phyloP scores from a whole-genome alignment of 768 basidiomycete genomes.

The Artomyces pyxidatus region DNA sequence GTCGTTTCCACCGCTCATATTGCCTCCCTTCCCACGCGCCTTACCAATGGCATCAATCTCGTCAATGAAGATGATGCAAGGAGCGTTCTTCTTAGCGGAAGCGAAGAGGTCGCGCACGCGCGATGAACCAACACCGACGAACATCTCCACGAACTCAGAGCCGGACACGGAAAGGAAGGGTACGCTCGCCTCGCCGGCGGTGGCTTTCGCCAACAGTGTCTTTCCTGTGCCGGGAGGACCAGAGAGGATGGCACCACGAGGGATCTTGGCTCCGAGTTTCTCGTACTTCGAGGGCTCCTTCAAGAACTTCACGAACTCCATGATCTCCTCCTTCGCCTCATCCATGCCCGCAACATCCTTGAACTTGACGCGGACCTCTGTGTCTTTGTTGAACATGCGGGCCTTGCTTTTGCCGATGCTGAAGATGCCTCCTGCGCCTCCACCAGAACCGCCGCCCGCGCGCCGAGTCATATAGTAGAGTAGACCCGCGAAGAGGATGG shows the following conservation, averaged over 20 bases:
- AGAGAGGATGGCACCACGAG: conserved; percentile 89
- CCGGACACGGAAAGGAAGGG: conserved; percentile 98
- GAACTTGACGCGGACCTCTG: conserved; percentile 88
- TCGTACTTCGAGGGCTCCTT: conserved; percentile 94
- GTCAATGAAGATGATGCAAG: conserved; percentile 98
- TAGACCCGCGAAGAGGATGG: conserved; percentile 82
- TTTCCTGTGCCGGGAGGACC: conserved; percentile 98
- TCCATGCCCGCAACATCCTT: conserved; percentile 99
- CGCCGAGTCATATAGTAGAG: conserved; percentile 81
- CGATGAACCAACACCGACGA: conserved; percentile 97
- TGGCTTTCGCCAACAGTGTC: conserved; percentile 95
- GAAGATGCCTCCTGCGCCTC: conserved; percentile 85
- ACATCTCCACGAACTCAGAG: conserved; percentile 99
- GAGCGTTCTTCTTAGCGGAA: conserved; percentile 94
- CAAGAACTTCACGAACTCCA: conserved; percentile 99
- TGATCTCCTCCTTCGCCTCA: conserved; percentile 99
- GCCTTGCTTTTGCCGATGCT: conserved; percentile 94
- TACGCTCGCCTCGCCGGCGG: conserved; percentile 94
- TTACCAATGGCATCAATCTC: conserved; percentile 99
- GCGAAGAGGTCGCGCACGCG: conserved; percentile 97
- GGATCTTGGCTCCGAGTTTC: conserved; percentile 95
- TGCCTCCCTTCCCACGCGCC: conserved; percentile 68
- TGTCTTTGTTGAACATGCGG: conserved; percentile 95
- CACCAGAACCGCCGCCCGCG: conserved; percentile 49
- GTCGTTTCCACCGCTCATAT: conserved; percentile 81